Base-by-base conservation (phyloP, 106 monocot genomes). In the Agapanthus africanus region DNA sequence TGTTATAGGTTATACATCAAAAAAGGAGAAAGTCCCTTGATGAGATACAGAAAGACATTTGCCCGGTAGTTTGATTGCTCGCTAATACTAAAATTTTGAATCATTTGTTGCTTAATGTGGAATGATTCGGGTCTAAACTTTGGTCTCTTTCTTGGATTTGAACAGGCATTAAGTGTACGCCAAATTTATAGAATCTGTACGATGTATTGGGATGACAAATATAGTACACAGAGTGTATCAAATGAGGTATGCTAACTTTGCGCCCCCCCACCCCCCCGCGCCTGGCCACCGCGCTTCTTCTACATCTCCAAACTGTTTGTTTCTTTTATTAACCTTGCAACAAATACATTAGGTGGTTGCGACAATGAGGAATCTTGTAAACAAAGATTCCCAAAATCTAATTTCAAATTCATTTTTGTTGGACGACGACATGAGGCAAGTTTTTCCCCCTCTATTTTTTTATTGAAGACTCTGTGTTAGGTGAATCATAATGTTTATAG, bases 181-280 rank as follows among this genome's bases (percentile, higher is more conserved):
- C 97, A 99, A 71, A 99, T 99, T 39, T 99, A 99, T 75, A 76
- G 97, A 68, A 99, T 99, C 80, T 87, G 97, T 68, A 88, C 92
- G 9, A 99, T 93, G 92, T 99, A 99, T 71, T 99, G 92, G 92
- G 97, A 99, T 81, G 97, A 99, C 73, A 99, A 99, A 69, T 99
- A 99, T 50, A 72, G 77, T 59, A 99, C 97, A 37, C 87, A 85
- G 38, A 89, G 97, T 70, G 92, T 99, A 21, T 99, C 97, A 56
- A 83, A 79, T 71, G 97, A 99, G 87, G 97, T 77, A 80, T 78
- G 80, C 62, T 36, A 18, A 25, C 59, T 66, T 26, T 9, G 37
- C 22, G 31, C 35, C 14, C 39, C 18, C 66, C 27, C 23, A 7
- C 37, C 26, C n/a, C n/a, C n/a, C n/a, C n/a, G n/a, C n/a, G n/a